phyloP scores from a whole-genome alignment of 768 basidiomycete genomes.

The Suillus ampliporus region DNA sequence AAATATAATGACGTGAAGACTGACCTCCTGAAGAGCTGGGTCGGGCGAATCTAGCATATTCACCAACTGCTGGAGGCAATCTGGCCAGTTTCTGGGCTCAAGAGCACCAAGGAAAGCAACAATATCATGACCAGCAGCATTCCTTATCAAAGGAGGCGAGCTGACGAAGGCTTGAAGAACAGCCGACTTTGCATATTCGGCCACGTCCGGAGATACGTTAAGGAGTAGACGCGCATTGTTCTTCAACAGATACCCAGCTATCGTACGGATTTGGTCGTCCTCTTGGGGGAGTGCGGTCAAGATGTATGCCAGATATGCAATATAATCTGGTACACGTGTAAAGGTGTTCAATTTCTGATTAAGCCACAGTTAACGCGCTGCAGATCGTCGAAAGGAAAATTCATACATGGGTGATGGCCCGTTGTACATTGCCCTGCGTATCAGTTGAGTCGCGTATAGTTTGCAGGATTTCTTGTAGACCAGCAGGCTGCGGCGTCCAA shows the following conservation, averaged over 20 bases:
- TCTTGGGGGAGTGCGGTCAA: slow-evolving; percentile 80
- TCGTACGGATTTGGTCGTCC: slow-evolving; percentile 91
- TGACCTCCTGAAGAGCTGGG: slow-evolving; percentile 85
- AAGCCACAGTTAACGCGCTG: slow-evolving; percentile 27
- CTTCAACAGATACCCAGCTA: slow-evolving; percentile 97
- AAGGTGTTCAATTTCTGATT: slow-evolving; percentile 84
- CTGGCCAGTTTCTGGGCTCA: slow-evolving; percentile 94
- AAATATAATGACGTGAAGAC: slow-evolving; percentile 25
- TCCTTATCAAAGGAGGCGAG: slow-evolving; percentile 85
- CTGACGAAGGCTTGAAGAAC: slow-evolving; percentile 85
- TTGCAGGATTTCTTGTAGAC: slow-evolving; percentile 89
- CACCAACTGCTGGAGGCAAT: slow-evolving; percentile 88
- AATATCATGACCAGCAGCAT: slow-evolving; percentile 92
- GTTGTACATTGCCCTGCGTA: slow-evolving; percentile 74
- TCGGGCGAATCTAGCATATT: slow-evolving; percentile 78
- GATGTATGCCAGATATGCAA: slow-evolving; percentile 95
- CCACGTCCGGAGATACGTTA: slow-evolving; percentile 65
- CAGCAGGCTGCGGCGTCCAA: slow-evolving; percentile 87
- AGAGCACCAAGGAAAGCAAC: slow-evolving; percentile 87
- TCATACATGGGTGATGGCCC: slow-evolving; percentile 80
- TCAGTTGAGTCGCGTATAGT: slow-evolving; percentile 93
- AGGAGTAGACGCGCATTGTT: slow-evolving; percentile 88
- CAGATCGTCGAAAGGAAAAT: slow-evolving; percentile 22
- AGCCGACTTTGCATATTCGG: slow-evolving; percentile 73
- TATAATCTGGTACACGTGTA: slow-evolving; percentile 90